Evolutionary conservation across 768 basidiomycete genomes (phyloP), one percentile per base, ranked within the genome.

Genomic region (Lentinula raphanica): DNA sequence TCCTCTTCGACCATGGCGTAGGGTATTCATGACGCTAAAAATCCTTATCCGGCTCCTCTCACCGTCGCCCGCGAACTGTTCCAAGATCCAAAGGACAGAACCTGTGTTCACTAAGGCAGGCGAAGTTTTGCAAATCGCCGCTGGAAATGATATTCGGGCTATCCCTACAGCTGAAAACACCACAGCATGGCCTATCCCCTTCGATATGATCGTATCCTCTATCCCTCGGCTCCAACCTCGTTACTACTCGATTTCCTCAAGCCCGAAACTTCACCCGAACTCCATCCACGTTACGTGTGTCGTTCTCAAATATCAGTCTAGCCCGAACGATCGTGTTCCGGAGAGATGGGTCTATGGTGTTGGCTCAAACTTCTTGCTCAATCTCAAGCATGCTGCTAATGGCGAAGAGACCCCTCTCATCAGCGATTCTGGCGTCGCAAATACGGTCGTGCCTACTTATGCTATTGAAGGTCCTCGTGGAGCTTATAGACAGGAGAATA

Each of bases 221-320:
- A 87, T 96, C 59, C 85, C 93, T 38, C 93, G 97, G 62, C 83
- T 99, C 19, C 96, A 98, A 70, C 94, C 97, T 32, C 89, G 97
- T 57, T 99, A 91, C 77, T 99, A 96, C 73, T 99, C 97, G 32
- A 98, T 99, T 71, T 98, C 97, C 8, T 98, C 95, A 19, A 94
- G 92, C 61, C 94, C 97, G 42, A 98, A 98, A 71, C 76, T 98
- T 9, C 70, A 93, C 71, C 84, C 95, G n/a, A 85, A 82, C 59
- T 77, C 88, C 7, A 93, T 99, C 64, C 97, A 99, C 71, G 87
- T 94, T 65, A 99, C 97, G 15, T 90, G 84, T 55, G 97, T 99
- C 54, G 93, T 98, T 9, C 86, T 98, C 69, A 93, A 94, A 70
- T 98, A 96, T 72, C 79, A 95, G 69, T 87, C 88, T 27, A 66